A percentile compares a stretch with the other conserved stretches of the same genome.
Conservation (phyloP, 495 filamentous ascomycete species). For the Hyaloscypha hepaticicola region DNA sequence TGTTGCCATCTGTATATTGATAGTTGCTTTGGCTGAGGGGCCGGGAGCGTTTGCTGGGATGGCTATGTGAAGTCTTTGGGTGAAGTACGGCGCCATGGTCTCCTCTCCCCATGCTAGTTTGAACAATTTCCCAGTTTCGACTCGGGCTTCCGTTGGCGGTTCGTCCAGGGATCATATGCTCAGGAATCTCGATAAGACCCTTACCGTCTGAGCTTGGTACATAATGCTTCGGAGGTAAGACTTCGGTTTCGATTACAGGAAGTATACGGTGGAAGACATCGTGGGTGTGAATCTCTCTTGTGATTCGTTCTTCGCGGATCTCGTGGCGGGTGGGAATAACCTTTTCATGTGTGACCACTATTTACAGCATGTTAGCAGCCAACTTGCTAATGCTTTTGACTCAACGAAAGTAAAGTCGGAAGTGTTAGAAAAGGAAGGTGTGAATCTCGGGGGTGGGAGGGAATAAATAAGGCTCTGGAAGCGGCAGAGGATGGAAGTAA, state of each 20-base stretch:
- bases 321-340: slow-evolving; percentile 46
- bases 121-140: slow-evolving; percentile 20
- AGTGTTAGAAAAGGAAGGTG: no score
- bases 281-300: slow-evolving; percentile 56
- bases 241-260: slow-evolving; percentile 42
- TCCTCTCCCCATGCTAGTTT: slow-evolving; percentile 5
- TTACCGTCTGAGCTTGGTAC: slow-evolving; percentile 20
- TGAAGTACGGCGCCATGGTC: background rate
- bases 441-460: background rate
- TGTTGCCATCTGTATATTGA: background rate
- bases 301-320: slow-evolving; percentile 48
- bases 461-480: slow-evolving; percentile 8
- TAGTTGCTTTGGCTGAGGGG: background rate
- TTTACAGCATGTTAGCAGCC: slow-evolving; percentile 17
- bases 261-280: slow-evolving; percentile 52
- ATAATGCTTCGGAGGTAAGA: slow-evolving; percentile 32
- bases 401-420: background rate
- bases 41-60: background rate
- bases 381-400: slow-evolving; percentile 17
- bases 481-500: slow-evolving; percentile 7
- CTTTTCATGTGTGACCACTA: slow-evolving; percentile 56
- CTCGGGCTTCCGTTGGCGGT: slow-evolving; percentile 7
- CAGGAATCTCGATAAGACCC: slow-evolving; percentile 27
- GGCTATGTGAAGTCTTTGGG: background rate
- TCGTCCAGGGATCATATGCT: slow-evolving; percentile 10